phyloP scores from a whole-genome alignment of 495 filamentous ascomycete genomes.

The Podospora comata region DNA sequence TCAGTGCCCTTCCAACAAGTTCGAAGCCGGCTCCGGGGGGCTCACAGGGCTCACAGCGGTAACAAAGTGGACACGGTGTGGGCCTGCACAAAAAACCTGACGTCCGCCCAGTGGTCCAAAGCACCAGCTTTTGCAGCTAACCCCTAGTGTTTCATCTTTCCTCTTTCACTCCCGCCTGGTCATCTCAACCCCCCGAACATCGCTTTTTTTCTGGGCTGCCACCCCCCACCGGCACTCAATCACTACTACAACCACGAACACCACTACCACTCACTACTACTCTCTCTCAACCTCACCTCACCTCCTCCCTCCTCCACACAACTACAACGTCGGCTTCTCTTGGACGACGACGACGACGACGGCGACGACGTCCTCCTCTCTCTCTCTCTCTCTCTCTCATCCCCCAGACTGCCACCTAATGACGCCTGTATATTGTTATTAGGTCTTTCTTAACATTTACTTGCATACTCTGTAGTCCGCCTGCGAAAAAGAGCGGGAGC shows the following conservation, averaged over 20 bases:
- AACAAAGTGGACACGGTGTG: neutral
- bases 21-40: no score
- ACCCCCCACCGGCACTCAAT: constrained; percentile 23
- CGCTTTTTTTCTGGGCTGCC: constrained; percentile 22
- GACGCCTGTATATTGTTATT: constrained; percentile 35
- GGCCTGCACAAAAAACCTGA: neutral
- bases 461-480: neutral
- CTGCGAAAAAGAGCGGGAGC: constrained; percentile 1
- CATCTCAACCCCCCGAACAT: constrained; percentile 19
- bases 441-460: constrained; percentile 11
- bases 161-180: constrained; percentile 21
- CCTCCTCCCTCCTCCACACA: no score
- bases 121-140: neutral
- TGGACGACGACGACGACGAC: constrained; percentile 9
- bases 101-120: constrained; percentile 1
- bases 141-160: constrained; percentile 18
- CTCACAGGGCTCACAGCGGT: neutral
- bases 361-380: neutral
- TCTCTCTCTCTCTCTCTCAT: neutral
- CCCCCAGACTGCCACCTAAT: constrained; percentile 21
- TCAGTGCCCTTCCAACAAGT: no score
- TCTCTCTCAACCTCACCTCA: neutral
- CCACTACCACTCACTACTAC: constrained; percentile 6
- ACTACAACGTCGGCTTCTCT: neutral
- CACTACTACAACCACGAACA: constrained; percentile 1